phyloP scores from a whole-genome alignment of 805 yeast species.

The Metschnikowia gelsemii region DNA sequence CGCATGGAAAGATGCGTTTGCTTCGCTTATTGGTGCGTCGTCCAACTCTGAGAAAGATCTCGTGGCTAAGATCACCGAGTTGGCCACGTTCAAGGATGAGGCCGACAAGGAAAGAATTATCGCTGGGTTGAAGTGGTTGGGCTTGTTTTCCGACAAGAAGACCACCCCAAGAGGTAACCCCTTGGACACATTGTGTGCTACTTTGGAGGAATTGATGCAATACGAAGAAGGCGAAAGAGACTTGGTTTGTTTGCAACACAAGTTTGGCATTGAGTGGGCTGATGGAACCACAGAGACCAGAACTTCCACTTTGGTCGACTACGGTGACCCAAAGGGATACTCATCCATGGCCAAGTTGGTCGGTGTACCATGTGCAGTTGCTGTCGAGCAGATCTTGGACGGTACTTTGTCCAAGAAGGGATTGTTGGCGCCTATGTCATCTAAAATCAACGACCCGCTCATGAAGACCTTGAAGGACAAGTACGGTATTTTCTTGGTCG shows the following conservation, averaged over 20 bases:
- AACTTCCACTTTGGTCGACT: constrained; percentile 92
- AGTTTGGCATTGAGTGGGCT: constrained; percentile 95
- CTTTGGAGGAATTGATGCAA: constrained; percentile 94
- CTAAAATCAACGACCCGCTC: constrained; percentile 87
- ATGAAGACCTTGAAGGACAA: constrained; percentile 89
- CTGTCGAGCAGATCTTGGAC: constrained; percentile 78
- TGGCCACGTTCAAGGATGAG: constrained; percentile 76
- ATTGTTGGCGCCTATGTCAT: constrained; percentile 87
- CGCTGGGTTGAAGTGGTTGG: constrained; percentile 91
- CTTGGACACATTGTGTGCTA: constrained; percentile 94
- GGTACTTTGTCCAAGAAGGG: constrained; percentile 81
- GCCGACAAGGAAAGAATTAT: constrained; percentile 85
- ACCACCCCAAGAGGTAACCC: constrained; percentile 92
- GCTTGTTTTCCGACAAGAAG: constrained; percentile 72
- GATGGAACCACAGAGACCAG: constrained; percentile 89
- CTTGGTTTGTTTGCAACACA: constrained; percentile 92
- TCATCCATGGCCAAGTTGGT: constrained; percentile 98
- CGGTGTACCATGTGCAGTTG: constrained; percentile 98
- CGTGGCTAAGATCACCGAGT: constrained; percentile 67
- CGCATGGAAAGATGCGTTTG: constrained; percentile 85
- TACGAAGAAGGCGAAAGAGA: constrained; percentile 95
- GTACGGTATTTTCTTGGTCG: constrained; percentile 82
- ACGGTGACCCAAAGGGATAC: constrained; percentile 86
- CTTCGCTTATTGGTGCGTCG: constrained; percentile 69
- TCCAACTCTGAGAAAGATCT: constrained; percentile 73